phyloP scores from a whole-genome alignment of 2,329 filamentous ascomycete genomes.

The Aspergillus awamori region DNA sequence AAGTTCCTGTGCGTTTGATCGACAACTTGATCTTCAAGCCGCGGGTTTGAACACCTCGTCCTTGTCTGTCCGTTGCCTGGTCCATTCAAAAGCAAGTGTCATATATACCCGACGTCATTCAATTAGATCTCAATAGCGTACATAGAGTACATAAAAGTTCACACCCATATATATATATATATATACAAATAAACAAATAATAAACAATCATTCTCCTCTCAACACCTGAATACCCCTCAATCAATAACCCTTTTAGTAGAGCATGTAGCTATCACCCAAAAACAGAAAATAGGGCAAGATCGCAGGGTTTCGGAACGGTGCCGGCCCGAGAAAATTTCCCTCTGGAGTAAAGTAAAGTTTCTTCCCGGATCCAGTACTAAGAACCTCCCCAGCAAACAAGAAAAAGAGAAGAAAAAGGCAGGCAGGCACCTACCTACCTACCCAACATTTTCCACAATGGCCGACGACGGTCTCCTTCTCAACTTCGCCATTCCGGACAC shows the following conservation, averaged over 20 bases:
- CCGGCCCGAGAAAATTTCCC: constrained; percentile 41
- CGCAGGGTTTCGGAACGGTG: constrained; percentile 30
- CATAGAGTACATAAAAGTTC: not conserved
- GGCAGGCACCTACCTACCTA: constrained; percentile 8
- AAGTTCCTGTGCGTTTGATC: constrained; percentile 81
- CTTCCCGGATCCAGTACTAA: not conserved
- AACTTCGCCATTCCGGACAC: constrained; percentile 81
- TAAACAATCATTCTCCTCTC: no score
- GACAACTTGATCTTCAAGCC: constrained; percentile 80
- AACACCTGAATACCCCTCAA: not conserved
- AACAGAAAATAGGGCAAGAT: constrained; percentile 37
- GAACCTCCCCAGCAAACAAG: not conserved
- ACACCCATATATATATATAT: no score
- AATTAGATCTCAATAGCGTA: not conserved
- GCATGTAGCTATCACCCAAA: constrained; percentile 10
- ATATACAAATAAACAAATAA: not conserved
- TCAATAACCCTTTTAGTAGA: not conserved
- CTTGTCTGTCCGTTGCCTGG: not conserved
- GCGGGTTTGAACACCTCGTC: constrained; percentile 1
- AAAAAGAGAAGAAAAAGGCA: not conserved
- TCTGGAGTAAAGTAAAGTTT: constrained; percentile 21
- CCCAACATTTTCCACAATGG: constrained; percentile 59
- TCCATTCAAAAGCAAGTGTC: not conserved
- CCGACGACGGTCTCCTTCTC: constrained; percentile 90
- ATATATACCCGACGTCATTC: constrained; percentile 4